Conservation (phyloP, 2,329 filamentous ascomycete genomes). For the Xylaria sp. region DNA sequence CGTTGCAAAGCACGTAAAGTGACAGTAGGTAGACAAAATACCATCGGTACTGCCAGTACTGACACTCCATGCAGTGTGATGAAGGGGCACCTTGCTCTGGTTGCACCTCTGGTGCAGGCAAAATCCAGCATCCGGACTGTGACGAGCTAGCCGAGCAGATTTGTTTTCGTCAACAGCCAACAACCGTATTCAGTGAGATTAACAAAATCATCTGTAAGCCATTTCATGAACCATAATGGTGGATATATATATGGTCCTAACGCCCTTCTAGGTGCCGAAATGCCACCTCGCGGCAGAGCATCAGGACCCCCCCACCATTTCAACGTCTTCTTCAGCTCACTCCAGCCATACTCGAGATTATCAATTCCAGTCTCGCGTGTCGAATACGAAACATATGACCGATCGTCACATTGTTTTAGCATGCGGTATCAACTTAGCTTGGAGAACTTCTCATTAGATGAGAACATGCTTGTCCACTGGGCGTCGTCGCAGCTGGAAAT, state of each 20-base stretch:
- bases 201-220: conserved; percentile 41
- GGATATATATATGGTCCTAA: conserved; percentile 16
- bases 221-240: conserved; percentile 12
- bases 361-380: conserved; percentile 37
- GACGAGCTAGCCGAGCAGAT: conserved; percentile 46
- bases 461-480: conserved; percentile 41
- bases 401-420: conserved; percentile 16
- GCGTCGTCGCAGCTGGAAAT: conserved; percentile 43
- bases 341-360: conserved; percentile 31
- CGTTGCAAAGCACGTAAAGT: conserved; percentile 62
- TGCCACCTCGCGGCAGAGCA: conserved; percentile 33
- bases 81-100: conserved; percentile 52
- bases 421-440: conserved; percentile 31
- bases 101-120: conserved; percentile 45
- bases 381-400: conserved; percentile 31
- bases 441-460: conserved; percentile 24
- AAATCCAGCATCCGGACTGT: conserved; percentile 24
- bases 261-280: conserved; percentile 29
- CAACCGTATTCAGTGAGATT: conserved; percentile 44
- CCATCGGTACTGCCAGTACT: conserved; percentile 41
- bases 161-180: conserved; percentile 42
- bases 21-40: conserved; percentile 53
- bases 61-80: conserved; percentile 49
- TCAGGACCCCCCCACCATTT: conserved; percentile 15
- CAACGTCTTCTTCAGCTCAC: conserved; percentile 39